phyloP scores from a whole-genome alignment of 2,329 filamentous ascomycete species.

The Aspergillus puulaauensis region DNA sequence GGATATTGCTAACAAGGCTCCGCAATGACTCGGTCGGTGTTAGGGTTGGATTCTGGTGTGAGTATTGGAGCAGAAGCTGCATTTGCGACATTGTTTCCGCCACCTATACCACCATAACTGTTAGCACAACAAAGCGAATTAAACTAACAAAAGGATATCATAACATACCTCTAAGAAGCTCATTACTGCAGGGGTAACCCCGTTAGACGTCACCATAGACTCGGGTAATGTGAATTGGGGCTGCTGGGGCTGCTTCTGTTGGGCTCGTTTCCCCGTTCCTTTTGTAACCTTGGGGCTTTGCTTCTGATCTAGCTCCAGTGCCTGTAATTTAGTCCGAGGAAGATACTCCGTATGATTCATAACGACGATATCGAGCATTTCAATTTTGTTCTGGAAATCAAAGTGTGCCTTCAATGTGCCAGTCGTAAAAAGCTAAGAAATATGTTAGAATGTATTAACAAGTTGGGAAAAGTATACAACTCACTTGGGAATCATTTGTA shows the following conservation, averaged over 20 bases:
- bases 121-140: not conserved
- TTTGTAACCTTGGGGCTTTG: slow-evolving; percentile 61
- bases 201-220: slow-evolving; percentile 49
- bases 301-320: slow-evolving; percentile 53
- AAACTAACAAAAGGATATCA: not conserved
- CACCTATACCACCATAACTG: slow-evolving; percentile 44
- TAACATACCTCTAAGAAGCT: slow-evolving; percentile 61
- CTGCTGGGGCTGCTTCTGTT: slow-evolving; percentile 47
- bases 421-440: slow-evolving; percentile 66
- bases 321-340: slow-evolving; percentile 61
- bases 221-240: slow-evolving; percentile 46
- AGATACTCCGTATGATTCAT: slow-evolving; percentile 79
- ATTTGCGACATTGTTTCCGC: slow-evolving; percentile 66
- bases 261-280: slow-evolving; percentile 51
- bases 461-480: slow-evolving; percentile 29
- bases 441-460: slow-evolving; percentile 3
- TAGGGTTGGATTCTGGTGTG: slow-evolving; percentile 53
- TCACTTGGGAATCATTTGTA: slow-evolving; percentile 75
- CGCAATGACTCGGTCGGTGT: slow-evolving; percentile 57
- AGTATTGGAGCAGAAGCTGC: slow-evolving; percentile 60
- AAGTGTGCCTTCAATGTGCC: slow-evolving; percentile 79
- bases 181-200: slow-evolving; percentile 57
- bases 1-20: slow-evolving; percentile 50
- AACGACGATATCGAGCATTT: slow-evolving; percentile 79
- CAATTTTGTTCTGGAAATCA: slow-evolving; percentile 74